Percentiles rank a stretch among this genome's conserved stretches.
These are phyloP conservation scores for Nidularia pulvinata DNA, from an alignment of 768 basidiomycete genomes.

Conservation along the genomic window DNA sequence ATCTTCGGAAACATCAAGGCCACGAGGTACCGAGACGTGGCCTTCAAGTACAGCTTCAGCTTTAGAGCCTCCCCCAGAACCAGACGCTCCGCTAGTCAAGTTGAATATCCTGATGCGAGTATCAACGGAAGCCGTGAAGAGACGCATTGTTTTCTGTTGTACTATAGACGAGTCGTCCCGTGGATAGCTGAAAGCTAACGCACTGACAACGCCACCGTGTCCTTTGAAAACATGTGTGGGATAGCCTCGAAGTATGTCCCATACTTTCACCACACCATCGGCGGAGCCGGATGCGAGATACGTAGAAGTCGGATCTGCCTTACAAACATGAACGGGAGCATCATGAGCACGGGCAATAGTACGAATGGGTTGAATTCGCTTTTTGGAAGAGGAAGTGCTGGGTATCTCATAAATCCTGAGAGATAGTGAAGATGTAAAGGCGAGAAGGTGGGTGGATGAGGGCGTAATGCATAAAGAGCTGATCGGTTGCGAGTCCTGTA, in stretches of 20 bases:
- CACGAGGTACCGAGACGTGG: conserved; percentile 93
- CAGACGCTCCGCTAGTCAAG: conserved; percentile 63
- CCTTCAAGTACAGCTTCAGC: conserved; percentile 88
- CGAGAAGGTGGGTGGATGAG: conserved; percentile 69
- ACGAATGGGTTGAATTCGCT: conserved; percentile 67
- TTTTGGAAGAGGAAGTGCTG: conserved; percentile 33
- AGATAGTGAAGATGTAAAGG: conserved; percentile 81
- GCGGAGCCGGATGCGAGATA: conserved; percentile 96
- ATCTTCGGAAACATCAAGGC: conserved; percentile 81
- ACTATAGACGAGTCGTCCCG: conserved; percentile 50
- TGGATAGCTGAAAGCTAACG: conserved; percentile 83
- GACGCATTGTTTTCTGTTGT: conserved; percentile 60
- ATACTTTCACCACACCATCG: conserved; percentile 96
- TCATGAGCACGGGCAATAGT: conserved; percentile 86
- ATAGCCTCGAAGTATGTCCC: conserved; percentile 87
- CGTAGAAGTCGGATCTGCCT: conserved; percentile 80
- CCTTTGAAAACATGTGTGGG: conserved; percentile 95
- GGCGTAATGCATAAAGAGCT: conserved; percentile 84
- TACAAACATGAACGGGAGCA: conserved; percentile 91
- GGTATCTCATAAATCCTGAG: conserved; percentile 88
- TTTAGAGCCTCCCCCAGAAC: conserved; percentile 54
- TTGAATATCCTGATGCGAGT: conserved; percentile 93
- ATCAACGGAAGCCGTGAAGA: conserved; percentile 92
- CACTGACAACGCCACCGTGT: conserved; percentile 97
- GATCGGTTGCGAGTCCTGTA: conserved; percentile 82